Evolutionary conservation across 2,329 filamentous ascomycete species (phyloP).

Genomic region (Neofusicoccum laricinum): DNA sequence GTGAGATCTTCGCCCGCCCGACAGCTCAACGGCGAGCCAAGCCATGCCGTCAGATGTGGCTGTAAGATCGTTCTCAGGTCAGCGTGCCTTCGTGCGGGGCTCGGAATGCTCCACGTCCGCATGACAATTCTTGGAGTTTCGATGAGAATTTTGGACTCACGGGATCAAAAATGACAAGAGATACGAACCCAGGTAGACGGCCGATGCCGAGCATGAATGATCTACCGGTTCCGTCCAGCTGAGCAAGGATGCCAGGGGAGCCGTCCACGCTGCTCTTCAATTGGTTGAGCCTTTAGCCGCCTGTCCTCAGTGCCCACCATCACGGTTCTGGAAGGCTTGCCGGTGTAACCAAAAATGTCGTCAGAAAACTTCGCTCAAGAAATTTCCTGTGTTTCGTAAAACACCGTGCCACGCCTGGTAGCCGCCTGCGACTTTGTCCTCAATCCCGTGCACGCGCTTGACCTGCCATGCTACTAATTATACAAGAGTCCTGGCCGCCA

Average conservation of each 20-base stretch:
- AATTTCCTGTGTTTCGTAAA: not conserved
- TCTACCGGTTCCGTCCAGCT: conserved; percentile 4
- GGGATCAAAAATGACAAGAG: not conserved
- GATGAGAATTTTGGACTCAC: not conserved
- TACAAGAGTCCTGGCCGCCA: not conserved
- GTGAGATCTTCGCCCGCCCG: not conserved
- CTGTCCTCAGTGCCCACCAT: not conserved
- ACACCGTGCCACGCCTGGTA: not conserved
- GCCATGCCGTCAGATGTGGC: conserved; percentile 9
- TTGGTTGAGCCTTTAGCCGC: conserved; percentile 2
- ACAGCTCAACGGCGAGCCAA: not conserved
- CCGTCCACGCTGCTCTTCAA: not conserved
- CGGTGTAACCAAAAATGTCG: not conserved
- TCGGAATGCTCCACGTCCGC: not conserved
- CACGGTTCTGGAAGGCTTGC: not conserved
- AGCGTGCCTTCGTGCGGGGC: not conserved
- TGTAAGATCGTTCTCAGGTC: conserved; percentile 2
- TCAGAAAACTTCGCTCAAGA: not conserved
- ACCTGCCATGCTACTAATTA: conserved; percentile 2
- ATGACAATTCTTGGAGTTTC: not conserved
- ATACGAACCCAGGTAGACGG: not conserved
- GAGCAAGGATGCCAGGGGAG: not conserved
- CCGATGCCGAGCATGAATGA: conserved; percentile 3
- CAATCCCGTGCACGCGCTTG: not conserved
- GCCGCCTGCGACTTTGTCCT: not conserved